Evolutionary conservation across 192 early-diverging fungal genomes (phyloP), one percentile per base, ranked within the genome.

Genomic region (Thamnidium elegans): DNA sequence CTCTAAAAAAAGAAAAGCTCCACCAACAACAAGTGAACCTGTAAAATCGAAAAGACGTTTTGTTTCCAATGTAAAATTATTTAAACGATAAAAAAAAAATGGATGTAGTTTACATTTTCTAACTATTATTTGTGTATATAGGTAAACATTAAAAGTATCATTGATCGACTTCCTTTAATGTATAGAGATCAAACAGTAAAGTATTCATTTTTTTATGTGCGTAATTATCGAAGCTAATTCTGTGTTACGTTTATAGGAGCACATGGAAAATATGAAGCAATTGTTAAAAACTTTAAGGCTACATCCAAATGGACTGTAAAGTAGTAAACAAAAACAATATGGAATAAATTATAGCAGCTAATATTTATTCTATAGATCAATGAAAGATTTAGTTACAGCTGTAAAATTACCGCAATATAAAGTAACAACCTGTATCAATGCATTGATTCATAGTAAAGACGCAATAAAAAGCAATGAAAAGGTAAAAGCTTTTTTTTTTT

Each of bases 61-160:
- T 23, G 31, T 44, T 30, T 45, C 20, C 11, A 55, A 10, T n/a
- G 50, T 44, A 52, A n/a, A 32, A 47, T 58, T n/a, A 9, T 20
- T 13, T 48, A 2, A 32, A 32, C 47, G 48, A 43, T 21, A 4
- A 47, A 48, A 17, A 17, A 47, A n/a, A n/a, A n/a, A n/a, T n/a
- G n/a, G n/a, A n/a, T 32, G 4, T 10, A 20, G 7, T 15, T 21
- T 17, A 19, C 4, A 46, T 1, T 4, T 58, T n/a, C 26, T 26
- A 26, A 26, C 3, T 3, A 2, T 26, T 26, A 2, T 26, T 1
- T 26, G 26, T 26, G 26, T 26, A 26, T 26, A 2, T 15, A 74
- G 72, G 60, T 74, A 13, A 65, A 74, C 60, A 74, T 69, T 50
- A 32, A 48, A 13, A 65, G 62, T 14, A 66, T 74, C 30, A 69